Base-by-base conservation (phyloP, 148 eudicot species). In the Dianthus caryophyllus region DNA sequence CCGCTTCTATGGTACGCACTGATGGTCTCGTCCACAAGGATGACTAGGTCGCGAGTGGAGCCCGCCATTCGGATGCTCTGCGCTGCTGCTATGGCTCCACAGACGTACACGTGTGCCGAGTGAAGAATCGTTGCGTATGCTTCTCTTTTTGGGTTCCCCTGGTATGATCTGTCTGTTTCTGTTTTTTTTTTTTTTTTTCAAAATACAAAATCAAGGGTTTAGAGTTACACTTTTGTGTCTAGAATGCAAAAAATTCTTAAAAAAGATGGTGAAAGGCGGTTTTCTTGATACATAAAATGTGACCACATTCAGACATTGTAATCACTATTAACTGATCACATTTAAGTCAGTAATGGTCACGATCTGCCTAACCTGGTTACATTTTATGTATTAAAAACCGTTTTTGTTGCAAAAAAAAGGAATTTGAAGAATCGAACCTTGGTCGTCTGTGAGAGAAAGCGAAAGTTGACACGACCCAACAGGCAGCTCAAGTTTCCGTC, bases 41-140 rank as follows among this genome's bases (percentile, higher is more conserved):
- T 92, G 4, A 92, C 87, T 9, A 92, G 82, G 83, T 92, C 97
- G 2, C 87, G 71, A 0, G 79, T 87, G 30, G 97, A 92, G 16
- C 97, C 97, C 0, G 76, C 75, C 87, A 85, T 87, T 30, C 93
- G 82, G 62, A 92, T 92, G 80, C 97, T 92, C 62, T 87, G 96
- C 11, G 97, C 97, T 22, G 90, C 87, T 2, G 81, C 85, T 74
- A 92, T 87, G 73, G 97, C 97, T 48, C 97, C 97, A 60, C 97
- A 92, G 0, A 92, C 97, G 30, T 91, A 92, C 17, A 70, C 84
- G 10, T 92, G 71, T 6, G 88, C 96, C 4, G 97, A 92, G 74
- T 92, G 97, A 17, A 92, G 78, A 73, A 92, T 92, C 53, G 97
- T 92, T 48, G 91, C 93, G 47, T 92, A 92, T 9, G 97, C 97